Percentiles rank a stretch among this genome's conserved stretches.
phyloP scores from a whole-genome alignment of 192 early-diverging fungal genomes.

The Hyaloraphidium curvatum region DNA sequence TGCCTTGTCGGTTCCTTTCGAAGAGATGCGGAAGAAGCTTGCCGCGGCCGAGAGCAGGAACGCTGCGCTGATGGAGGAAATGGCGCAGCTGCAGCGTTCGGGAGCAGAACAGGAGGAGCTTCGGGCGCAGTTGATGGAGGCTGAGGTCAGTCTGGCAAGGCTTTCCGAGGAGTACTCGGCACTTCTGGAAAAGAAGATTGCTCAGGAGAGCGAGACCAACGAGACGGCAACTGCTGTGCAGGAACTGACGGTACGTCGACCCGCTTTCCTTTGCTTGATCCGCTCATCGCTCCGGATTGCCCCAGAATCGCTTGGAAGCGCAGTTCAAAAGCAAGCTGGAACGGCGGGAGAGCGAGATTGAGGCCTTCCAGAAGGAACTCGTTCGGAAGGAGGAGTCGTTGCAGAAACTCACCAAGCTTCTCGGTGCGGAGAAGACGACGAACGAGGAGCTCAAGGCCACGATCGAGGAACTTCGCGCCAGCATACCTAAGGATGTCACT shows the following conservation, averaged over 20 bases:
- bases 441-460: conserved; percentile 38
- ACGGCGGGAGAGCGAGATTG: conserved; percentile 50
- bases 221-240: conserved; percentile 26
- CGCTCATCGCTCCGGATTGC: no score
- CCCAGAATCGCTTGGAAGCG: no score
- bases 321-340: conserved; percentile 66
- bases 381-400: conserved; percentile 34
- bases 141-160: no score
- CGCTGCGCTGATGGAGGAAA: no score
- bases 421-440: conserved; percentile 31
- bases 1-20: no score
- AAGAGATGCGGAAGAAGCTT: no score
- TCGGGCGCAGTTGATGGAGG: no score
- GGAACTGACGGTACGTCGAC: conserved; percentile 38
- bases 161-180: no score
- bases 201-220: conserved; percentile 40
- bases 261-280: no score
- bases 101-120: no score
- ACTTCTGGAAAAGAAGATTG: conserved; percentile 34
- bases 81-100: no score
- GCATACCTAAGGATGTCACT: neutral
- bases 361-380: conserved; percentile 43
- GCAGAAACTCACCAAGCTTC: conserved; percentile 9
- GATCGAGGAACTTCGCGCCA: conserved; percentile 19
- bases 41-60: no score